phyloP scores from a whole-genome alignment of 2,329 filamentous ascomycete genomes.

The Fusarium subtropicale region DNA sequence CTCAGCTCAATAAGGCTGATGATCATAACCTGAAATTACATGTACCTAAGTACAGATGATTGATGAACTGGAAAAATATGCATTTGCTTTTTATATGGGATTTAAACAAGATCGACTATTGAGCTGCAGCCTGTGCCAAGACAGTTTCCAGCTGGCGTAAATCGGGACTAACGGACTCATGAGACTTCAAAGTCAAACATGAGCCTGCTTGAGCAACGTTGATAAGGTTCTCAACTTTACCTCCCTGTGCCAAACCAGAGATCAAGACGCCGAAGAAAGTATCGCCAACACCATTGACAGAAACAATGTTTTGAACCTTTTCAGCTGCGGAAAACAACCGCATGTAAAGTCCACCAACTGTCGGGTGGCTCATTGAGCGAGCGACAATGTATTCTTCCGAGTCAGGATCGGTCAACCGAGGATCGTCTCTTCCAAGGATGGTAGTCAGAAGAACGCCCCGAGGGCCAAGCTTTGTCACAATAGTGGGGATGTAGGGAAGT shows the following conservation, averaged over 20 bases:
- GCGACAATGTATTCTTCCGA: conserved; percentile 78
- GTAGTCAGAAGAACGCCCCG: conserved; percentile 81
- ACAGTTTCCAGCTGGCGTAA: conserved; percentile 60
- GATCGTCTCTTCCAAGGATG: conserved; percentile 75
- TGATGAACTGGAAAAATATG: neutral
- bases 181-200: conserved; percentile 79
- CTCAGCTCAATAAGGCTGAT: conserved; percentile 34
- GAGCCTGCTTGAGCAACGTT: conserved; percentile 85
- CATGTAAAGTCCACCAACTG: conserved; percentile 86
- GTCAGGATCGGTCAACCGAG: conserved; percentile 70
- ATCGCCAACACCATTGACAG: conserved; percentile 94
- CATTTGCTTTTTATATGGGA: neutral
- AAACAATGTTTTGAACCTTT: conserved; percentile 77
- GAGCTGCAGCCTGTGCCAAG: conserved; percentile 48
- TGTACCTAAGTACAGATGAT: neutral
- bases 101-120: conserved; percentile 8
- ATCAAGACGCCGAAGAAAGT: conserved; percentile 89
- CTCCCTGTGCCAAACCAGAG: conserved; percentile 76
- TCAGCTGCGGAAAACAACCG: conserved; percentile 74
- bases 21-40: conserved; percentile 32
- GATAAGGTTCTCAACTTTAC: conserved; percentile 71
- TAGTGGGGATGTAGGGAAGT: conserved; percentile 85
- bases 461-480: conserved; percentile 85
- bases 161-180: conserved; percentile 75
- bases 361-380: conserved; percentile 64